Percentiles rank a stretch among this genome's conserved stretches.
Evolutionary conservation across 1,284 basidiomycete species (phyloP).

Genomic region (Vanrija sp.): DNA sequence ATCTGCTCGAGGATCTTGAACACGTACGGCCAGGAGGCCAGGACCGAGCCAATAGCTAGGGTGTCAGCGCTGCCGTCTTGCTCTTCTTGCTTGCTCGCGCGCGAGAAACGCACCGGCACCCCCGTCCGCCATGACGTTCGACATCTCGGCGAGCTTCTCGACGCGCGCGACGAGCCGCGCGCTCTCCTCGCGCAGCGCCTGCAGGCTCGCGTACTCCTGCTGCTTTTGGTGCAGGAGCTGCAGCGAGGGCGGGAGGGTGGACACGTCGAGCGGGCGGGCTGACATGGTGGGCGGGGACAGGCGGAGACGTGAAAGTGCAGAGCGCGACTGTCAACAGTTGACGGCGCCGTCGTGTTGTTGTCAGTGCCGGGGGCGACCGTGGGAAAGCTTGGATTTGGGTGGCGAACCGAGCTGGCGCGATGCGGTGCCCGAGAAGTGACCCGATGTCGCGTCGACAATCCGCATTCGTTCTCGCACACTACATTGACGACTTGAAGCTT

Average conservation of each 20-base stretch:
- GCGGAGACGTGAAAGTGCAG: background rate
- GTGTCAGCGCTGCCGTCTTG: background rate
- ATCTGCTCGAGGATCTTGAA: constrained; percentile 45
- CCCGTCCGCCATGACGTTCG: constrained; percentile 49
- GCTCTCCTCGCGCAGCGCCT: constrained; percentile 42
- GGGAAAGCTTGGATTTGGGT: background rate
- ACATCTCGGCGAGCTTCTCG: constrained; percentile 45
- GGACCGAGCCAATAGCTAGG: constrained; percentile 41
- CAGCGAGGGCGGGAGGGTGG: constrained; percentile 32
- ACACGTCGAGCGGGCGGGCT: background rate
- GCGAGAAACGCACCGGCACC: constrained; percentile 48
- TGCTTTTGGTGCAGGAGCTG: constrained; percentile 45
- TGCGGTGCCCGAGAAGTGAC: no score
- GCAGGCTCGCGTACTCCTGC: constrained; percentile 46
- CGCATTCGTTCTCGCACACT: no score
- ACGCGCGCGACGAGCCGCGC: constrained; percentile 34
- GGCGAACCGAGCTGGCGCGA: background rate
- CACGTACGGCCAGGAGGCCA: constrained; percentile 48
- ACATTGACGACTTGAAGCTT: no score
- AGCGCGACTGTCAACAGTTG: no score
- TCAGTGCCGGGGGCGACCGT: background rate
- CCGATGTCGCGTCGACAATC: no score
- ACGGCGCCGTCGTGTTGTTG: background rate
- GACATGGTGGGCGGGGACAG: background rate
- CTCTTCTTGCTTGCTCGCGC: no score